These are phyloP conservation scores for Pyricularia sp. DNA, from an alignment of 2,329 filamentous ascomycete genomes.

Conservation along the genomic window DNA sequence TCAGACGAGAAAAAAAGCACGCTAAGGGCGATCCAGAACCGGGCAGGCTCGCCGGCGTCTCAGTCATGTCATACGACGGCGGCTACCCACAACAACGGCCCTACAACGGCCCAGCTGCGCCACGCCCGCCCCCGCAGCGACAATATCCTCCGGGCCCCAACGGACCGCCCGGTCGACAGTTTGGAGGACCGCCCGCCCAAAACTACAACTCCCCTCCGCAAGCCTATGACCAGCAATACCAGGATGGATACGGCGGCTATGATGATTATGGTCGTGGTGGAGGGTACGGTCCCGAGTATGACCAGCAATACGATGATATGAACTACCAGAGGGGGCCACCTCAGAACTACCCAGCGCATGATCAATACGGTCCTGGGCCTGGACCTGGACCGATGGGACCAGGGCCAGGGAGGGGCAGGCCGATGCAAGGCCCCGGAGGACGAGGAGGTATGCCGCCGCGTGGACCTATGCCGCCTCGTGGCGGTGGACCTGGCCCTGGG, in stretches of 20 bases:
- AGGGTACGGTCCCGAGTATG: constrained; percentile 16
- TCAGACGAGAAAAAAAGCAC: neutral
- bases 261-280: constrained; percentile 19
- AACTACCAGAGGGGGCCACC: constrained; percentile 29
- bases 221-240: constrained; percentile 29
- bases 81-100: constrained; percentile 36
- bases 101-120: constrained; percentile 36
- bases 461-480: constrained; percentile 31
- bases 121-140: constrained; percentile 28
- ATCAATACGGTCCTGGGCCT: constrained; percentile 31
- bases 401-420: constrained; percentile 27
- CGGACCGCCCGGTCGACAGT: constrained; percentile 20
- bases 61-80: constrained; percentile 41
- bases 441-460: constrained; percentile 32
- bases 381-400: constrained; percentile 3
- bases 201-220: constrained; percentile 38
- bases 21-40: constrained; percentile 1
- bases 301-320: constrained; percentile 30
- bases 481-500: constrained; percentile 20
- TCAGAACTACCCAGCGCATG: constrained; percentile 30
- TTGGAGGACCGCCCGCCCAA: constrained; percentile 21
- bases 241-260: constrained; percentile 22
- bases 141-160: constrained; percentile 22
- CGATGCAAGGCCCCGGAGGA: constrained; percentile 19
- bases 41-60: neutral